Evolutionary conservation across 495 filamentous ascomycete species (phyloP), one percentile per base, ranked within the genome.

Genomic region (Trichoderma asperelloides): DNA sequence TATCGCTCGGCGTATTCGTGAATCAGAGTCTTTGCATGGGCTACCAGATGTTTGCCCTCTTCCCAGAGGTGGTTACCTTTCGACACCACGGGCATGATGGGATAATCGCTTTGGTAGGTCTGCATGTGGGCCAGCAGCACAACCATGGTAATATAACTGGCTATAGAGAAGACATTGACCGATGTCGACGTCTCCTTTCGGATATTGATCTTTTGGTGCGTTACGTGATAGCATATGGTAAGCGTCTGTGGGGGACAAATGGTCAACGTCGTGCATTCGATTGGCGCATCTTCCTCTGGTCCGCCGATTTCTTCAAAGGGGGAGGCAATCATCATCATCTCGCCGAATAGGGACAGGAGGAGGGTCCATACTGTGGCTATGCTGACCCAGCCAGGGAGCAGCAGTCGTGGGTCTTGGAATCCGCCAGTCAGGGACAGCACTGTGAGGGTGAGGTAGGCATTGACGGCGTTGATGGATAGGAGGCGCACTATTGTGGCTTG

Each of bases 381-480:
- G 63, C 87, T 87, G 66, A 96, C 88, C 91, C 91, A 95, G 27
- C 91, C 90, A 27, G 90, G 90, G 4, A 95, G 79, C n/a, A 95
- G 84, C 67, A 92, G 84, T 30, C 89, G 86, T 0, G 89, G 88
- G 74, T 93, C 90, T 63, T 88, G 85, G 23, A 85, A 87, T 67
- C 88, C 91, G 63, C 88, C 90, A 7, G 87, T 88, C 37, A 94
- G 78, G 72, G 89, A 88, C 15, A 95, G 85, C 5, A 91, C 87
- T 82, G 88, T 91, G 68, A 88, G 91, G 33, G 90, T 93, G 63
- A 91, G 81, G 75, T 91, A 94, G 66, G 89, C 89, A 73, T 94
- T 93, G 66, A 91, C 80, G 33, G 87, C 85, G 70, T 89, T 90
- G 64, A 90, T 91, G 55, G 91, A 89, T 41, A 92, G 81, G 41